Base-by-base conservation (phyloP, 441 rosid species). In the Adansonia rubrostipa region DNA sequence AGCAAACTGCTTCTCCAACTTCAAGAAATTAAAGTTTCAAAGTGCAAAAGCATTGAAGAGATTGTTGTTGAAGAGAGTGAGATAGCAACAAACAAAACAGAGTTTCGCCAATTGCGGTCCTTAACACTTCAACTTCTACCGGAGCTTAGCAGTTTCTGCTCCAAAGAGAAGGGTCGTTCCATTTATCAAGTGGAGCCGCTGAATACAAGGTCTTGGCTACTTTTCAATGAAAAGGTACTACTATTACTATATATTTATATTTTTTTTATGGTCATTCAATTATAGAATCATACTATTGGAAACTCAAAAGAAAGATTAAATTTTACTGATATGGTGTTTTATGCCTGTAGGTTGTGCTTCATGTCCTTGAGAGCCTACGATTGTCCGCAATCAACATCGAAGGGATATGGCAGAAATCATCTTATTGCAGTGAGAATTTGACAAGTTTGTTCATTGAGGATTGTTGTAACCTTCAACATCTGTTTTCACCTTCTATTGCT, bases 401-500 rank as follows among this genome's bases (percentile, higher is more conserved):
- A 71, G 33, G 56, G 63, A 7, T 77, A 45, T 75, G 84, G 81
- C 54, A 60, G 64, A 60, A 24, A 68, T 3, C 57, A 40, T 50
- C 75, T 48, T 64, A 56, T 45, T 36, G 11, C 9, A 14, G 36
- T 71, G 54, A 66, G 20, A 79, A 76, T n/a, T 50, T 82, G 65
- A 40, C 48, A 44, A 6, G 24, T 10, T 64, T 82, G 28, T n/a
- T 15, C 14, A 45, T 79, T 57, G 53, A 65, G 22, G 72, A 78
- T 20, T 82, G 80, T 58, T 54, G 61, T n/a, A 60, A 48, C 14
- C 28, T 82, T 19, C 67, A 71, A 42, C 40, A 75, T 51, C 36
- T 79, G 6, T 58, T 82, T n/a, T 65, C 82, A 6, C 40, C 62
- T 9, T 82, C 78, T 56, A 24, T 79, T 45, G 63, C 14, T 13